A percentile compares a stretch with the other conserved stretches of the same genome.
These are phyloP conservation scores for Erysimum cheiri DNA, from an alignment of 441 rosid species.

Conservation along the genomic window DNA sequence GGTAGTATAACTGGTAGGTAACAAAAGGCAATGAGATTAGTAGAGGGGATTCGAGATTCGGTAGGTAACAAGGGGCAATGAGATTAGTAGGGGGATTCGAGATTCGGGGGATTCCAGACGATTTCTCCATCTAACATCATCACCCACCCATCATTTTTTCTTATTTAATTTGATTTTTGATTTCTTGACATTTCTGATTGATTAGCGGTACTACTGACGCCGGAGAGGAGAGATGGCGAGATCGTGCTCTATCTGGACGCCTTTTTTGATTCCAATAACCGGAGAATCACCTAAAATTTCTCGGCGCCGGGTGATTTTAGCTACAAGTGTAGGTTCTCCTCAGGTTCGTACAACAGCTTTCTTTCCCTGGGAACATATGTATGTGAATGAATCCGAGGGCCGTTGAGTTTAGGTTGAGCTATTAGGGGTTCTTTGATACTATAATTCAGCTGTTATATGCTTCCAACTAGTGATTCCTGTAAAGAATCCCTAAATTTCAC, in stretches of 20 bases:
- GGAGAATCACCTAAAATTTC: slow-evolving; percentile 38
- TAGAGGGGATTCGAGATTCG: no score
- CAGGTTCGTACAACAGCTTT: slow-evolving; percentile 39
- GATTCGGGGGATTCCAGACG: no score
- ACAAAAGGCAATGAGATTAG: no score
- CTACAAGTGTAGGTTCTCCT: slow-evolving; percentile 29
- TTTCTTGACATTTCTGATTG: slow-evolving; percentile 9
- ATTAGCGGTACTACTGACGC: background rate
- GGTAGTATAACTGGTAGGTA: no score
- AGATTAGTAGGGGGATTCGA: no score
- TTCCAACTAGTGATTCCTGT: slow-evolving; percentile 18
- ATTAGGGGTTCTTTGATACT: background rate
- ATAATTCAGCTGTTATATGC: slow-evolving; percentile 6
- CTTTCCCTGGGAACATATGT: background rate
- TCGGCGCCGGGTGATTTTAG: slow-evolving; percentile 32
- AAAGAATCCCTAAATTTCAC: background rate
- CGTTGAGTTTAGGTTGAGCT: slow-evolving; percentile 16
- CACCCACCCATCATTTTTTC: background rate
- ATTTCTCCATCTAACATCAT: no score
- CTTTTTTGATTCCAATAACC: slow-evolving; percentile 25
- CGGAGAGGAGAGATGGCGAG: slow-evolving; percentile 43
- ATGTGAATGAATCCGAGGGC: slow-evolving; percentile 16
- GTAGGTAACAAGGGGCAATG: no score
- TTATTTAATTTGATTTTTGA: background rate
- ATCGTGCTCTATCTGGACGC: slow-evolving; percentile 35